Conservation (phyloP, 148 eudicot species). For the Mesembryanthemum crystallinum region DNA sequence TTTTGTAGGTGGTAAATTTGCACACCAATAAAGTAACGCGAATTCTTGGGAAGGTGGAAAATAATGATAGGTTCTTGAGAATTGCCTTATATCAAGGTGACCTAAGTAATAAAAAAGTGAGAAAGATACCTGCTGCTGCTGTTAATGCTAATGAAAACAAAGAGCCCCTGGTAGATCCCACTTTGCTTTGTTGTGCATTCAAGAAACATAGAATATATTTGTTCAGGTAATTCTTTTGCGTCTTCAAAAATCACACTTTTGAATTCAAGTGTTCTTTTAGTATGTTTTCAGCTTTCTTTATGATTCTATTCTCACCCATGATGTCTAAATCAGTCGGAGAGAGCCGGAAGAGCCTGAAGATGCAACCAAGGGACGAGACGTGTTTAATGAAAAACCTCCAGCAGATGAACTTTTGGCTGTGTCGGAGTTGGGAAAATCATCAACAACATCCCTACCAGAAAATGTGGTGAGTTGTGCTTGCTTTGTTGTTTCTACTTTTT, state of each 20-base stretch:
- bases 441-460: conserved; percentile 89
- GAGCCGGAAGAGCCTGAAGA: conserved; percentile 99
- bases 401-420: conserved; percentile 96
- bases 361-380: conserved; percentile 92
- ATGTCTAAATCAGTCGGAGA: conserved; percentile 62
- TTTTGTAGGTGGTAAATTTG: conserved; percentile 71
- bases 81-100: conserved; percentile 98
- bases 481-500: not conserved
- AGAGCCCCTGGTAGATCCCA: conserved; percentile 91
- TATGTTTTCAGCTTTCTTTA: not conserved
- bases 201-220: conserved; percentile 87
- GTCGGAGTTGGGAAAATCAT: conserved; percentile 86
- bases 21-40: conserved; percentile 91
- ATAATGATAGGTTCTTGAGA: conserved; percentile 85
- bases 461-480: conserved; percentile 61
- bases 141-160: conserved; percentile 93
- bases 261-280: not conserved
- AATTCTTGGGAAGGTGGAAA: conserved; percentile 98
- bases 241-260: not conserved
- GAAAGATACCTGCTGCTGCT: conserved; percentile 89
- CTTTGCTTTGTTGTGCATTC: conserved; percentile 91
- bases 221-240: conserved; percentile 58
- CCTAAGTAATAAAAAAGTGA: conserved; percentile 78
- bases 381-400: conserved; percentile 96
- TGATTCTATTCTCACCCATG: not conserved